Evolutionary conservation across 164 flowering plant genomes (phyloP), one percentile per base, ranked within the genome.

Genomic region (Magnolia changhungtana): DNA sequence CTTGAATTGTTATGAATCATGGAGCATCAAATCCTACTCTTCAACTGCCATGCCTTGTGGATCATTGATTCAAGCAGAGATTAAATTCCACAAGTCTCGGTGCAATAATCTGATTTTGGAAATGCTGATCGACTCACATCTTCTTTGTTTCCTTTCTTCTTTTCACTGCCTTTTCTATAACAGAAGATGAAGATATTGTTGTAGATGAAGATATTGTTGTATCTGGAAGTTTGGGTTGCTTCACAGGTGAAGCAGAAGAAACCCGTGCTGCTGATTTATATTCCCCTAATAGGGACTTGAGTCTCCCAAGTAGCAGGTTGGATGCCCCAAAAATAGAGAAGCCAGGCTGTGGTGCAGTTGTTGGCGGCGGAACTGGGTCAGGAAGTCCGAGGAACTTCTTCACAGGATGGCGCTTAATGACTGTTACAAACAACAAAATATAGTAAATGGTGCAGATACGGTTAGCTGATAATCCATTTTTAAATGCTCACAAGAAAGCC

Each of bases 361-460:
- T 14, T 8, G 77, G 18, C 1, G 70, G 29, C 11, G 73, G 64
- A 3, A 55, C 71, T 0, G 74, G 3, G 69, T 74, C 74, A 64
- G 80, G 80, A 49, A 78, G 58, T 20, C 71, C 74, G 3, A 78
- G 69, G 67, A 74, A 50, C 73, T 70, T 71, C 77, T 74, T 78
- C 18, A 78, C 80, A 21, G 77, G 29, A 68, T 74, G 80, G 11
- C 67, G 69, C 74, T 70, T 78, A 19, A 78, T 51, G 14, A 78
- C 80, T 78, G 80, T 52, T 20, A 49, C 29, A 74, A 16, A 61
- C 24, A 11, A 24, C 59, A 18, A 23, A 50, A 63, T 19, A 6
- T 19, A 24, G 10, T 7, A 69, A 20, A 20, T 23, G 69, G 45
- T 2, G 45, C 45, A 37, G 45, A 37, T 5, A 37, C 4, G 45